These are phyloP conservation scores for Thymus quinquecostatus DNA, from an alignment of 257 asterid genomes.

Conservation along the genomic window DNA sequence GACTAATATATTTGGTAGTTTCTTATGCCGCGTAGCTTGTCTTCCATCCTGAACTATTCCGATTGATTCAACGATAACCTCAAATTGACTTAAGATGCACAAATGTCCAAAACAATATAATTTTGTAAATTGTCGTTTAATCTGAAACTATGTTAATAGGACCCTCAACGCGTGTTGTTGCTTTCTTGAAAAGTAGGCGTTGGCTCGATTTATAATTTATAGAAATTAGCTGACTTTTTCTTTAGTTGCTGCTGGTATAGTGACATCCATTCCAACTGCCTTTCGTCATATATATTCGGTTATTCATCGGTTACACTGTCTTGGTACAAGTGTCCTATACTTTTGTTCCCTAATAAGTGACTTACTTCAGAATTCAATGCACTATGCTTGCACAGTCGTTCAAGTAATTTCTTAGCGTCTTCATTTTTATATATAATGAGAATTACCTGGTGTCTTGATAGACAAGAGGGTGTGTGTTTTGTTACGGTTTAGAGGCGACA, in stretches of 20 bases:
- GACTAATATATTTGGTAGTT: too few relatives aligned
- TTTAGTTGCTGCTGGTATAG: not conserved
- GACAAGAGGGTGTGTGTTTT: too few relatives aligned
- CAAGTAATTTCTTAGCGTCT: too few relatives aligned
- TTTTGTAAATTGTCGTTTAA: not conserved
- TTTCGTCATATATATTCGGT: not conserved
- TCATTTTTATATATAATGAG: too few relatives aligned
- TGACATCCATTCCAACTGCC: not conserved
- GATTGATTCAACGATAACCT: not conserved
- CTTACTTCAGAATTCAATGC: too few relatives aligned
- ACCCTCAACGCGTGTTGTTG: not conserved
- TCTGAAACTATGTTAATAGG: conserved; percentile 4
- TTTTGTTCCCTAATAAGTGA: too few relatives aligned
- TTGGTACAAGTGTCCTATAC: too few relatives aligned
- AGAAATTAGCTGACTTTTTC: not conserved
- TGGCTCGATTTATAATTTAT: not conserved
- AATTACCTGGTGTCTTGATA: too few relatives aligned
- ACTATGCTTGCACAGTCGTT: too few relatives aligned
- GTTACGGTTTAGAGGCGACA: not conserved
- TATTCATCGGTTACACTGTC: not conserved
- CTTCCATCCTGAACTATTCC: not conserved
- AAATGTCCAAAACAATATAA: conserved; percentile 5
- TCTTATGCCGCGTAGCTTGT: not conserved
- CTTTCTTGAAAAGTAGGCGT: conserved; percentile 22
- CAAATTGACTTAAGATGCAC: not conserved